Evolutionary conservation across 225 moss, liverwort and hornwort species (phyloP), one percentile per base, ranked within the genome.

Genomic region (Thuidium tamariscinum): DNA sequence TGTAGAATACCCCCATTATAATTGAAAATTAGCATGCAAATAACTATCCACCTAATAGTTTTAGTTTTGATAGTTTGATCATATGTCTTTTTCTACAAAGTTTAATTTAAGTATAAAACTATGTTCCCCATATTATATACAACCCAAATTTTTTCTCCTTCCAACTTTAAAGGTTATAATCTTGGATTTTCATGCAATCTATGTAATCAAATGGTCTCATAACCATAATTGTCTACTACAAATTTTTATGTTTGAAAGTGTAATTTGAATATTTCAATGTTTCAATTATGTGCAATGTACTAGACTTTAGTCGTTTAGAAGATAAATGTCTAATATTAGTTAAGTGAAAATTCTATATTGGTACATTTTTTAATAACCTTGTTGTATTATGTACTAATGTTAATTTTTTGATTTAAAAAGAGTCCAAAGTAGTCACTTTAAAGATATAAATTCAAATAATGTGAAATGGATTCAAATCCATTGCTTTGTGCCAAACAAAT

Each of bases 111-210:
- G n/a, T n/a, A n/a, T 63, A 17, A 16, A 17, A 32, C 7, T 63
- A 9, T 63, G 2, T 9, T 63, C 2, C 16, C 4, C 8, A 0
- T 63, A 1, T 30, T 17, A 16, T 1, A 1, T 0, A 63, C 2
- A 4, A 8, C 2, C 64, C 4, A 17, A 62, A 32, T 32, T 16
- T 32, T 63, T 63, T 34, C 16, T 17, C 32, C 9, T 63, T 63
- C 1, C 26, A 59, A 59, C 59, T 59, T 26, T 11, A 26, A 26
- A 26, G 2, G 9, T 34, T 34, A 34, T 18, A 34, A 64, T 64
- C 64, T 64, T 7, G n/a, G n/a, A n/a, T n/a, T n/a, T n/a, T n/a
- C n/a, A n/a, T n/a, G 2, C 10, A 34, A 10, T 64, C 64, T 34
- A 34, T 3, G 0, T 0, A 1, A 13, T 60, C 27, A 27, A 27